Conservation (phyloP, 441 rosid species). For the Daphne laureola region DNA sequence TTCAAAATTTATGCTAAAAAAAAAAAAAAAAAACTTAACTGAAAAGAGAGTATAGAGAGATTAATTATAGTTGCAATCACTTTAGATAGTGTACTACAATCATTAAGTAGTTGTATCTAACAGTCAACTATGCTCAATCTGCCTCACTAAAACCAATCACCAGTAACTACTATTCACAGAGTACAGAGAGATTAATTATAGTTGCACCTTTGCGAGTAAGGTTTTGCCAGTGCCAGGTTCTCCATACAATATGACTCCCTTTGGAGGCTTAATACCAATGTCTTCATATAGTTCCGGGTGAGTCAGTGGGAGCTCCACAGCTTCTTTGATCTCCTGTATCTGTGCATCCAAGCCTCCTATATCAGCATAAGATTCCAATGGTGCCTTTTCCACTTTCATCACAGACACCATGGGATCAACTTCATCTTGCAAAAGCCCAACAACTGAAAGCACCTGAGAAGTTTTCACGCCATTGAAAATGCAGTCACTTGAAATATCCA, state of each 20-base stretch:
- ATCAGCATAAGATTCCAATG: conserved; percentile 91
- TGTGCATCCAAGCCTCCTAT: conserved; percentile 97
- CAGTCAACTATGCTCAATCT: too few relatives aligned
- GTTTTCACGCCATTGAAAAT: not conserved
- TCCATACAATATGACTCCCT: conserved; percentile 94
- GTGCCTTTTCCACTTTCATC: conserved; percentile 99
- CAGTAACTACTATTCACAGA: too few relatives aligned
- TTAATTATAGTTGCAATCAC: too few relatives aligned
- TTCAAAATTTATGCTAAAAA: too few relatives aligned
- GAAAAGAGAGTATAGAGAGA: too few relatives aligned
- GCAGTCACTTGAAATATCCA: not conserved
- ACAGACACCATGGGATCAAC: conserved; percentile 99
- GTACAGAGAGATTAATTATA: not conserved
- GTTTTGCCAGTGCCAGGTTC: conserved; percentile 98
- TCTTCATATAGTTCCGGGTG: conserved; percentile 97
- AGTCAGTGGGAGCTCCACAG: conserved; percentile 94
- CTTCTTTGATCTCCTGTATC: conserved; percentile 95
- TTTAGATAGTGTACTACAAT: too few relatives aligned
- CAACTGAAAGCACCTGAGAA: conserved; percentile 79
- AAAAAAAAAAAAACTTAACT: too few relatives aligned
- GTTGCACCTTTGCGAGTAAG: conserved; percentile 79
- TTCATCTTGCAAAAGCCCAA: conserved; percentile 94
- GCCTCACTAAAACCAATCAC: too few relatives aligned
- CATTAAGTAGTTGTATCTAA: too few relatives aligned
- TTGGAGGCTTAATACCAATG: conserved; percentile 92